phyloP scores from a whole-genome alignment of 257 asterid genomes.

The Fraxinus cuspidata region DNA sequence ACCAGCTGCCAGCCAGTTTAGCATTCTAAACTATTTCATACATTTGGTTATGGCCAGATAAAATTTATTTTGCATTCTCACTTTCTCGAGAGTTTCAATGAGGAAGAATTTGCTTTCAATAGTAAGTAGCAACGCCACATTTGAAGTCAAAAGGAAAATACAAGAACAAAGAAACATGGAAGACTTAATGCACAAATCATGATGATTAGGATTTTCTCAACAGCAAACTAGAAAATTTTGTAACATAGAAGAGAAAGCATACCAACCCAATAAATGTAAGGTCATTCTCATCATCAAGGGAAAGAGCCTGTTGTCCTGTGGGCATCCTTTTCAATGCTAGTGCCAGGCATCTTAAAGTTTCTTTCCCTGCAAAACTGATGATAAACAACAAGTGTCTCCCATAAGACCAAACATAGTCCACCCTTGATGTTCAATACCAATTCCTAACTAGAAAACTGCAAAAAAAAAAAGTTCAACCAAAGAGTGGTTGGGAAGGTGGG shows the following conservation, averaged over 20 bases:
- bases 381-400: constrained; percentile 18
- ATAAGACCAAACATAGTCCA: constrained; percentile 14
- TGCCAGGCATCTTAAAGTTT: constrained; percentile 94
- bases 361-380: constrained; percentile 95
- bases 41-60: neutral
- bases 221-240: constrained; percentile 23
- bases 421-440: neutral
- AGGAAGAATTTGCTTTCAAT: neutral
- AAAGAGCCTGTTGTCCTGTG: constrained; percentile 72
- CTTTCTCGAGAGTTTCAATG: neutral
- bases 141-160: neutral
- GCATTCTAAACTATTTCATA: neutral
- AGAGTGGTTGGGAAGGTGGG: constrained; percentile 6
- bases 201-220: constrained; percentile 18
- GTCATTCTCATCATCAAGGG: constrained; percentile 85
- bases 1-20: neutral
- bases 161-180: neutral
- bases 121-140: neutral
- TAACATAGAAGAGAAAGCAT: constrained; percentile 66
- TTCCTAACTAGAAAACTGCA: neutral
- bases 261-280: constrained; percentile 99
- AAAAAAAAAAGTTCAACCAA: neutral
- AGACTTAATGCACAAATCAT: constrained; percentile 10
- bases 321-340: constrained; percentile 95
- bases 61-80: neutral